Conservation (phyloP, 139 green algal species). For the Chlorella sp. region DNA sequence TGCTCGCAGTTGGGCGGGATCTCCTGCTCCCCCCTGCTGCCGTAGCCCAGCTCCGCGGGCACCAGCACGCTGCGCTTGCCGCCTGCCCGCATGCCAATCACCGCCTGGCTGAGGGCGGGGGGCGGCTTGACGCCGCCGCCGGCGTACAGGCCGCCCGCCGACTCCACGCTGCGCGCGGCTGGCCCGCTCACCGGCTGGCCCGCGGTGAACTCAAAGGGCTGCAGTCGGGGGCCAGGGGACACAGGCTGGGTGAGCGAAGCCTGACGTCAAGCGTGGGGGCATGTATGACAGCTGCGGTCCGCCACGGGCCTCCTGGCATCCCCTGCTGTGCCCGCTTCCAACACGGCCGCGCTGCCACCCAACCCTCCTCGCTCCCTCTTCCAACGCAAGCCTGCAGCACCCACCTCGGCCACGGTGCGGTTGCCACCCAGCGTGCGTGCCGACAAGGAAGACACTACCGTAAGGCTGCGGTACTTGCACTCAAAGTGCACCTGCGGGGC, state of each 20-base stretch:
- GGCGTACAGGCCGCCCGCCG: conserved; percentile 72
- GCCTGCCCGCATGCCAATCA: conserved; percentile 88
- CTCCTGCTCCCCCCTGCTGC: conserved; percentile 48
- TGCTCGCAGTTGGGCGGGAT: conserved; percentile 46
- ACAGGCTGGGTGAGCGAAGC: too few species aligned
- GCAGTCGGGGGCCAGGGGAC: conserved; percentile 20
- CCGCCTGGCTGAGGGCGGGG: conserved; percentile 73
- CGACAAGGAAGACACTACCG: conserved; percentile 84
- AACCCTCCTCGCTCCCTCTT: too few species aligned
- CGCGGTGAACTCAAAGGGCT: conserved; percentile 88
- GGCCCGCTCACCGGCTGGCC: conserved; percentile 58
- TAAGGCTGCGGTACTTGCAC: conserved; percentile 81
- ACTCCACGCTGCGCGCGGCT: conserved; percentile 28
- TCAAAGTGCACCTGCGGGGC: conserved; percentile 91
- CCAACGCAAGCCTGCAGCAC: neutral
- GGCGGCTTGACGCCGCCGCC: conserved; percentile 87
- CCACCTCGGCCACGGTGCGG: conserved; percentile 87
- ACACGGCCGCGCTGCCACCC: neutral
- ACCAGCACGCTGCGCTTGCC: conserved; percentile 72
- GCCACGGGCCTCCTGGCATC: neutral
- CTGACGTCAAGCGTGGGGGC: too few species aligned
- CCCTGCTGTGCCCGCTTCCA: neutral
- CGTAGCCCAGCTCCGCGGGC: conserved; percentile 52
- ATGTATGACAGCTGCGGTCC: neutral
- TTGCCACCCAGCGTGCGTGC: conserved; percentile 91